Evolutionary conservation across 768 basidiomycete species (phyloP).

Genomic region (Hemileccinum rubropunctum): DNA sequence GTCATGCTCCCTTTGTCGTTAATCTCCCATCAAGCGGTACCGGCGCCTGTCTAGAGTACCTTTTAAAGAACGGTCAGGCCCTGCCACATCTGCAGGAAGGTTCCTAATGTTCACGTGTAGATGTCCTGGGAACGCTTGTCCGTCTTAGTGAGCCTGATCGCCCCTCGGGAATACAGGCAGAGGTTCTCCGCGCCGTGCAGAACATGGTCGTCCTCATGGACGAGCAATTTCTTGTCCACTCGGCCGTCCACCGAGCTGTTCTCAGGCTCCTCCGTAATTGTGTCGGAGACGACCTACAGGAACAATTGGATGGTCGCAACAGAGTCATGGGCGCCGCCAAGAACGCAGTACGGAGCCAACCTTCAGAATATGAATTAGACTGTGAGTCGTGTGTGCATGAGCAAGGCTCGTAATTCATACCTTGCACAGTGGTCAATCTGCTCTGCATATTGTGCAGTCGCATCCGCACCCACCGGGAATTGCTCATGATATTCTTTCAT

Average conservation of each 20-base stretch:
- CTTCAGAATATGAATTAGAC: slow-evolving; percentile 90
- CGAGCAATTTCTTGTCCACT: slow-evolving; percentile 91
- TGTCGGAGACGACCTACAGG: slow-evolving; percentile 89
- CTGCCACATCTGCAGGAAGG: not conserved
- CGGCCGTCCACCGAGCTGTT: slow-evolving; percentile 85
- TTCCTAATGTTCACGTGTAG: slow-evolving; percentile 35
- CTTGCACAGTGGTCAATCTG: slow-evolving; percentile 74
- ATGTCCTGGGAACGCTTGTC: slow-evolving; percentile 82
- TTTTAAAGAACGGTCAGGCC: slow-evolving; percentile 77
- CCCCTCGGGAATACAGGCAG: slow-evolving; percentile 87
- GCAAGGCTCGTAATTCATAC: slow-evolving; percentile 4
- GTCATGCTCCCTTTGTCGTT: slow-evolving; percentile 4
- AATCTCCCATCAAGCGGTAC: slow-evolving; percentile 55
- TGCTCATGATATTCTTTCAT: slow-evolving; percentile 97
- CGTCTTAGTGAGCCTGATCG: slow-evolving; percentile 81
- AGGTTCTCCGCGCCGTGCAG: slow-evolving; percentile 82
- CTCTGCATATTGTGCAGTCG: slow-evolving; percentile 91
- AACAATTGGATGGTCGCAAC: slow-evolving; percentile 75
- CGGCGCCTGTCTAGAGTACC: slow-evolving; percentile 87
- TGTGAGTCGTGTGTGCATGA: slow-evolving; percentile 45
- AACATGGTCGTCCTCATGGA: slow-evolving; percentile 91
- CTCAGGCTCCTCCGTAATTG: slow-evolving; percentile 81
- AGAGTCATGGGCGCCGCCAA: slow-evolving; percentile 84
- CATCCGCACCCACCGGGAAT: slow-evolving; percentile 82
- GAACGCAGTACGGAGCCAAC: slow-evolving; percentile 59